Percentiles rank a stretch among this genome's conserved stretches.
These are phyloP conservation scores for Lagerstroemia speciosa DNA, from an alignment of 345 rosid species.

Conservation along the genomic window DNA sequence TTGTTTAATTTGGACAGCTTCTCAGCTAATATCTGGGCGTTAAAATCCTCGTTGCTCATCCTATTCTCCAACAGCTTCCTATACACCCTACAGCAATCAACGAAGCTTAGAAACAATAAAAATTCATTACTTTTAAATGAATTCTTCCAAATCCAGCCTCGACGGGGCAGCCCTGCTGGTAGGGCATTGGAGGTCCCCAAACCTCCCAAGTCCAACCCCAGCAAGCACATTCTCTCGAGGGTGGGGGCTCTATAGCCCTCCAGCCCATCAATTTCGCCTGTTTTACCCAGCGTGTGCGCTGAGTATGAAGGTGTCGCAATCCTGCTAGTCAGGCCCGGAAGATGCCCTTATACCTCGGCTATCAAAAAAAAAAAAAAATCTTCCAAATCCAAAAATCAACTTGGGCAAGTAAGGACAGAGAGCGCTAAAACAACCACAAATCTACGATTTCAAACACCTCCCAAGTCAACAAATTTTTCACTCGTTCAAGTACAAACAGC, in stretches of 20 bases:
- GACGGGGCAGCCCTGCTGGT: too few relatives aligned
- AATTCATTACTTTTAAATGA: neutral
- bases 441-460: neutral
- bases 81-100: neutral
- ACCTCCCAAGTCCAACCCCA: too few relatives aligned
- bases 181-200: too few relatives aligned
- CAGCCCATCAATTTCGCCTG: too few relatives aligned
- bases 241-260: too few relatives aligned
- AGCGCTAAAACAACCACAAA: neutral
- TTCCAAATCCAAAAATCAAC: neutral
- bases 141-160: too few relatives aligned
- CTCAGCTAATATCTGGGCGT: conserved; percentile 43
- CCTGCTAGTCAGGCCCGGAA: too few relatives aligned
- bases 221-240: too few relatives aligned
- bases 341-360: too few relatives aligned
- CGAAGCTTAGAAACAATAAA: neutral
- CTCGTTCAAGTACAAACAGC: neutral
- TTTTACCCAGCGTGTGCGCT: too few relatives aligned
- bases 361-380: too few relatives aligned
- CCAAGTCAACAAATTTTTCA: neutral
- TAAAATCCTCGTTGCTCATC: conserved; percentile 58
- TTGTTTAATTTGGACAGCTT: conserved; percentile 62
- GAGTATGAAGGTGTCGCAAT: too few relatives aligned
- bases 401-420: neutral
- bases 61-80: conserved; percentile 16